Base-by-base conservation (phyloP, 768 basidiomycete genomes). In the Cyathus striatus region DNA sequence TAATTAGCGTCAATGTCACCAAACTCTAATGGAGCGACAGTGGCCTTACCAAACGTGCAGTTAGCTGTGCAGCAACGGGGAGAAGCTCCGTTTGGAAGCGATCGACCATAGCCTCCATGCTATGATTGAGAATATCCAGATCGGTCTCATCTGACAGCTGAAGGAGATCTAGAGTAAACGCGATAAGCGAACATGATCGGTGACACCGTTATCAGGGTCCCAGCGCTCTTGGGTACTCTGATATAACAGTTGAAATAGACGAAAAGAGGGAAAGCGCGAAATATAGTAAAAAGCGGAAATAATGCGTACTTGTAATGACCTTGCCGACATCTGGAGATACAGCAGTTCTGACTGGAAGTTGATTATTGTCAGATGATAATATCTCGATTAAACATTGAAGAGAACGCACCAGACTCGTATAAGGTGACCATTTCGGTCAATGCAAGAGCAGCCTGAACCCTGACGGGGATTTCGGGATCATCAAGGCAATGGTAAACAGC, bases 141-240 rank as follows among this genome's bases (percentile, higher is more conserved):
- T 94, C 91, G 35, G 89, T 90, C 63, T 93, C 88, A 57, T 92
- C 87, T n/a, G 87, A 81, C 34, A 95, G 72, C 59, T 89, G 90
- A 52, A 93, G 75, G n/a, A 93, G 69, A 57, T 87, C 89, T 89
- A 47, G 23, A 17, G 51, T 26, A 21, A 4, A 18, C 32, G 42
- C 23, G 23, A 12, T 42, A 42, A 42, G 25, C 41, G 41, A 42
- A 18, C 32, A 34, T 30, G 23, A 12, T 42, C 27, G 33, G 25
- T 27, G 41, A 42, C 25, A 40, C 24, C 38, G 30, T 12, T 23
- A 18, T 40, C 24, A 40, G n/a, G 38, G 30, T 32, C 30, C n/a
- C 21, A 37, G 21, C 10, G 36, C 10, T 18, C n/a, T n/a, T n/a
- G n/a, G n/a, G n/a, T n/a, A n/a, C n/a, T n/a, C n/a, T n/a, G n/a